These are phyloP conservation scores for Lobosporangium transversale DNA, from an alignment of 192 early-diverging fungal species.

Conservation along the genomic window DNA sequence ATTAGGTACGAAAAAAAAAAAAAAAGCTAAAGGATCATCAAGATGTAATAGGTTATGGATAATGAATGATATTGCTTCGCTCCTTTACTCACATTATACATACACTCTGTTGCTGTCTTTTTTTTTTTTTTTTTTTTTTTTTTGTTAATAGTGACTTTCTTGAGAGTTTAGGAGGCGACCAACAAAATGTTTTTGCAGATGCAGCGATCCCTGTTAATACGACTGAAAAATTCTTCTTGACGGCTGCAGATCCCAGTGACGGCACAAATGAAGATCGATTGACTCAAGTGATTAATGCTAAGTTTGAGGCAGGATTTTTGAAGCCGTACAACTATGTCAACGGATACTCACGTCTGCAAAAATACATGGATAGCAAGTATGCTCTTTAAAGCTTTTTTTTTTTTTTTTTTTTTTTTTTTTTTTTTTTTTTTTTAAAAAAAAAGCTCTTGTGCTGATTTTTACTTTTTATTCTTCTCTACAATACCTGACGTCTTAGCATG, in stretches of 20 bases:
- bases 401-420: background rate
- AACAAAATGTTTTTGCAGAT: conserved; percentile 32
- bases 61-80: no score
- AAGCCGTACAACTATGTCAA: conserved; percentile 98
- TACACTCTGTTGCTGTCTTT: no score
- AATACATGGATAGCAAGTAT: conserved; percentile 89
- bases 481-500: conserved; percentile 64
- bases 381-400: conserved; percentile 10
- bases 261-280: conserved; percentile 88
- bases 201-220: conserved; percentile 58
- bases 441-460: background rate
- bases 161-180: conserved; percentile 58
- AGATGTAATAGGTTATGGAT: no score
- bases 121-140: conserved; percentile 53
- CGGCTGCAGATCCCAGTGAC: conserved; percentile 91
- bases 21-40: no score
- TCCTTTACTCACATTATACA: no score
- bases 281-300: conserved; percentile 92
- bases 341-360: conserved; percentile 87
- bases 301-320: conserved; percentile 94
- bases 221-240: conserved; percentile 91
- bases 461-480: background rate
- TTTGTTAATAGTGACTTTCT: conserved; percentile 64
- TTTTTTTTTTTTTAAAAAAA: background rate
- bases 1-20: no score